Conservation (phyloP, 129 eudicot species). For the Dittrichia graveolens region DNA sequence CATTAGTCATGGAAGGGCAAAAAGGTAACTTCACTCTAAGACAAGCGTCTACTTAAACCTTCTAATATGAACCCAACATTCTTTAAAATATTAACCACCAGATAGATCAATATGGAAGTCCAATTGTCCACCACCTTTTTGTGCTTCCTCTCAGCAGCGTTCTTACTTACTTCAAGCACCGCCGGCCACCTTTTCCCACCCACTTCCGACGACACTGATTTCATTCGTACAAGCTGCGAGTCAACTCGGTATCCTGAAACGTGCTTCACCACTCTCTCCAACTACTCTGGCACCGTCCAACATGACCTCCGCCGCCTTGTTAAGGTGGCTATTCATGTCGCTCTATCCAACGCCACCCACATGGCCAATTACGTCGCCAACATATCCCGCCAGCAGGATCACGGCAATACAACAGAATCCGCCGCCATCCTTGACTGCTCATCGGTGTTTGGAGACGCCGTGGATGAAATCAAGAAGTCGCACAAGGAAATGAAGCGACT, state of each 20-base stretch:
- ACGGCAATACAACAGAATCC: constrained; percentile 45
- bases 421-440: constrained; percentile 67
- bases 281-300: constrained; percentile 52
- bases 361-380: constrained; percentile 48
- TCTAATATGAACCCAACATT: neutral
- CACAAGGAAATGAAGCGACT: constrained; percentile 57
- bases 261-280: constrained; percentile 62
- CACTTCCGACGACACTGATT: constrained; percentile 36
- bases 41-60: neutral
- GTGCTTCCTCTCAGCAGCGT: constrained; percentile 2
- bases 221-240: constrained; percentile 63
- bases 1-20: constrained; percentile 10
- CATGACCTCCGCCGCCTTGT: constrained; percentile 62
- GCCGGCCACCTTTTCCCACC: constrained; percentile 25
- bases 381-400: constrained; percentile 36
- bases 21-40: neutral
- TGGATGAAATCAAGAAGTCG: constrained; percentile 60
- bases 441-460: constrained; percentile 59
- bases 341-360: constrained; percentile 50
- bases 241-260: constrained; percentile 68
- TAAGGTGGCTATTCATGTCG: constrained; percentile 53
- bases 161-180: constrained; percentile 27
- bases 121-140: constrained; percentile 13
- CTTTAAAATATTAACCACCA: neutral
- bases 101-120: constrained; percentile 14